Conservation (phyloP, 805 yeast species). For the Soucietia sequanensis region DNA sequence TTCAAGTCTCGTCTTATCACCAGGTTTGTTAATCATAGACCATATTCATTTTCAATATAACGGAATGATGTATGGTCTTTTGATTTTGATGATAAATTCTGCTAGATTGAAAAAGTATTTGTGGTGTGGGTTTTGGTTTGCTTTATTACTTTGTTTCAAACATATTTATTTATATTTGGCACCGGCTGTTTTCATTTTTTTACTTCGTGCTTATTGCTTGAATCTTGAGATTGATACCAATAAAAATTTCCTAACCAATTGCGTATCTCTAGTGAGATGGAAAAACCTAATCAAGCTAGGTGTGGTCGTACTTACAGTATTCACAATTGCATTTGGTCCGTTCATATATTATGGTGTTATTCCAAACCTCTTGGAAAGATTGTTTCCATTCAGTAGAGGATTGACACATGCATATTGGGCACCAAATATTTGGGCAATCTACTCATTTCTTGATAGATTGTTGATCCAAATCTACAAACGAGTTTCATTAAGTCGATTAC, state of each 20-base stretch:
- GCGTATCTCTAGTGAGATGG: conserved; percentile 50
- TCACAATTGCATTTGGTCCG: conserved; percentile 74
- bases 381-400: conserved; percentile 94
- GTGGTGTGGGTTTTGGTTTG: conserved; percentile 65
- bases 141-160: conserved; percentile 83
- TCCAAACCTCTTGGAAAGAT: conserved; percentile 61
- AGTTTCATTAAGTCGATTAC: conserved; percentile 29
- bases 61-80: conserved; percentile 85
- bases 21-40: conserved; percentile 87
- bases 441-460: conserved; percentile 76
- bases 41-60: conserved; percentile 97
- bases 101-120: conserved; percentile 61
- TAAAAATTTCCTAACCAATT: conserved; percentile 20
- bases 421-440: conserved; percentile 95
- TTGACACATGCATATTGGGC: conserved; percentile 99
- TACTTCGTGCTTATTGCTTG: conserved; percentile 72
- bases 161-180: conserved; percentile 92
- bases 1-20: conserved; percentile 78
- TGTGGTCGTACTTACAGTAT: conserved; percentile 57
- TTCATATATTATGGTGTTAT: conserved; percentile 61
- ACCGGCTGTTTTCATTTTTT: conserved; percentile 84
- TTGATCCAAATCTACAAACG: conserved; percentile 47
- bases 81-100: conserved; percentile 69
- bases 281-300: conserved; percentile 60
- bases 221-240: conserved; percentile 32